These are phyloP conservation scores for Punctularia strigosozonata DNA, from an alignment of 768 basidiomycete species.

Conservation along the genomic window DNA sequence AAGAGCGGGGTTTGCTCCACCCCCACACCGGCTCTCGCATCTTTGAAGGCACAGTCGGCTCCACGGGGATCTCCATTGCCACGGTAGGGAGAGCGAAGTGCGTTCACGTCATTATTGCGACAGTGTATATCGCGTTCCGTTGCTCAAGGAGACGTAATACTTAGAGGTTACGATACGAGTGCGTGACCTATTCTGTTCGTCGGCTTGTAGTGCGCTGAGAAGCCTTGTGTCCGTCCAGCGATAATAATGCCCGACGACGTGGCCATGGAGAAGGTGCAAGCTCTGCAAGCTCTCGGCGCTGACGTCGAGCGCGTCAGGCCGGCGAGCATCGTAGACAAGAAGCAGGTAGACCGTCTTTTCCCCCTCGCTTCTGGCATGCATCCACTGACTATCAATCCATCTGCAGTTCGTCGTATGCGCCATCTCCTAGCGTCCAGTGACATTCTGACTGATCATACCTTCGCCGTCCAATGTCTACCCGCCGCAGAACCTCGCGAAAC, in stretches of 20 bases:
- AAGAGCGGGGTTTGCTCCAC: conserved; percentile 65
- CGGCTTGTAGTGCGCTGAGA: neutral
- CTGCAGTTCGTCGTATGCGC: conserved; percentile 60
- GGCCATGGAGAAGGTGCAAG: conserved; percentile 83
- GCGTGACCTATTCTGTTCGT: conserved; percentile 15
- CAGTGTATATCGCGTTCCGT: too few relatives aligned
- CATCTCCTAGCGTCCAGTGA: neutral
- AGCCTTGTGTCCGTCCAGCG: conserved; percentile 28
- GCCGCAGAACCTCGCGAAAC: conserved; percentile 73
- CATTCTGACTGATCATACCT: too few relatives aligned
- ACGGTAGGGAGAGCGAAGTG: conserved; percentile 84
- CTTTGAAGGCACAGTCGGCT: conserved; percentile 95
- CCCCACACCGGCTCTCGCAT: conserved; percentile 87
- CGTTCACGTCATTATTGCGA: conserved; percentile 8
- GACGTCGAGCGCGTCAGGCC: conserved; percentile 86
- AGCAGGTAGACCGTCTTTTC: conserved; percentile 48
- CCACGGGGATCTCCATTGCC: conserved; percentile 93
- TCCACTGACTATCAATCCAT: too few relatives aligned
- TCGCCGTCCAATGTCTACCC: neutral
- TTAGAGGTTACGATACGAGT: conserved; percentile 85
- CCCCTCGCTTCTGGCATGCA: conserved; percentile 4
- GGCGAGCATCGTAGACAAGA: conserved; percentile 93
- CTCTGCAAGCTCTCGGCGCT: conserved; percentile 75
- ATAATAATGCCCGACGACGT: conserved; percentile 89
- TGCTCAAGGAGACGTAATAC: neutral